These are phyloP conservation scores for Diophrys appendiculata DNA, from an alignment of 73 alveolate species.

Conservation along the genomic window DNA sequence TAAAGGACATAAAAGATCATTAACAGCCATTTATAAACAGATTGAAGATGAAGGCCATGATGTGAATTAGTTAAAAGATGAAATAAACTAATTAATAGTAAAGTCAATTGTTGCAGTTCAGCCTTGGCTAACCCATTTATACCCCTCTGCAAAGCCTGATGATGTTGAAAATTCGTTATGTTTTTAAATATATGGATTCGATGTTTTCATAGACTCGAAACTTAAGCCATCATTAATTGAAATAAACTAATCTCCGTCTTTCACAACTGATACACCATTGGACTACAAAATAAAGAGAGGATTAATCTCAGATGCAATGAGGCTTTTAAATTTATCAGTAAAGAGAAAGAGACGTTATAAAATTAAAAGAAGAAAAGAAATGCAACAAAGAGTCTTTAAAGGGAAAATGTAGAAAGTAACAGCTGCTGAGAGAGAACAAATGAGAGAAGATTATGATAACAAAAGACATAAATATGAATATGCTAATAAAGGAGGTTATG, in stretches of 20 bases:
- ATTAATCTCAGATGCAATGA: constrained; percentile 11
- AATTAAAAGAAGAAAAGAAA: constrained; percentile 17
- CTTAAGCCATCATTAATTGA: constrained; percentile 49
- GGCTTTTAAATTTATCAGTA: constrained; percentile 4
- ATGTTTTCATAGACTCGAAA: constrained; percentile 46
- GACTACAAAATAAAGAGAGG: constrained; percentile 18
- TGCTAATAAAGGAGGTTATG: constrained; percentile 7
- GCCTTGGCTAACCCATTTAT: constrained; percentile 56
- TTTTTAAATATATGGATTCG: constrained; percentile 62
- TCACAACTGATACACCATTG: constrained; percentile 46
- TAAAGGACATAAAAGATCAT: constrained; percentile 38
- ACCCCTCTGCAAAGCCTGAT: constrained; percentile 55
- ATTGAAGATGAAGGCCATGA: constrained; percentile 22
- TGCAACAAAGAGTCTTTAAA: constrained; percentile 10
- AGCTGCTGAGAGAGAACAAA: constrained; percentile 1
- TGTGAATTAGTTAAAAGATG: constrained; percentile 8
- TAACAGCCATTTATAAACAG: constrained; percentile 9
- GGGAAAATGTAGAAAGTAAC: background rate
- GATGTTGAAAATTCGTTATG: constrained; percentile 46
- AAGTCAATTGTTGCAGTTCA: constrained; percentile 38
- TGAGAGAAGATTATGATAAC: background rate
- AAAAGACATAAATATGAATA: background rate
- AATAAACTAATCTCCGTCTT: constrained; percentile 58
- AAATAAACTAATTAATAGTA: constrained; percentile 36
- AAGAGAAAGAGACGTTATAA: constrained; percentile 41